A percentile compares a stretch with the other conserved stretches of the same genome.
phyloP scores from a whole-genome alignment of 2,329 filamentous ascomycete genomes.

The Gnomoniopsis smithogilvyi region DNA sequence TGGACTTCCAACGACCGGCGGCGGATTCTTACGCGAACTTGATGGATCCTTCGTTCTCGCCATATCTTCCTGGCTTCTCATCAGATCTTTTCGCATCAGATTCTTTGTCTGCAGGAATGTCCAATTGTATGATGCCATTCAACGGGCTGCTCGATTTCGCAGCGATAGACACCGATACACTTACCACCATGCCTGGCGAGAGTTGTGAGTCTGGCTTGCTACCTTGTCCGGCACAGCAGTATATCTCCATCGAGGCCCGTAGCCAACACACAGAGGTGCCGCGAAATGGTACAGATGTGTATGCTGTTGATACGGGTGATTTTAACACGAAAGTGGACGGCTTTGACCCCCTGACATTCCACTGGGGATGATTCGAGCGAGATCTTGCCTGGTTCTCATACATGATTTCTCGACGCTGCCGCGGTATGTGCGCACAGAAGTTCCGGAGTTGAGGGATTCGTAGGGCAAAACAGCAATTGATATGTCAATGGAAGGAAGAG shows the following conservation, averaged over 20 bases:
- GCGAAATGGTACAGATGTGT: no score
- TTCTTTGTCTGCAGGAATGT: neutral
- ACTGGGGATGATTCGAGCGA: constrained; percentile 1
- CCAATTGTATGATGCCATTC: neutral
- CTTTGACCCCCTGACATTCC: neutral
- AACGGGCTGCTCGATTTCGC: neutral
- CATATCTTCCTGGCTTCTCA: neutral
- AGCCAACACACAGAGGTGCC: no score
- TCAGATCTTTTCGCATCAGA: constrained; percentile 7
- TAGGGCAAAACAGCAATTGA: neutral
- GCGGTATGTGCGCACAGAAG: neutral
- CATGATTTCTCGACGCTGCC: neutral
- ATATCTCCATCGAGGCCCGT: neutral
- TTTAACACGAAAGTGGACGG: neutral
- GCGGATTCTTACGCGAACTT: neutral
- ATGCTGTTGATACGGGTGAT: neutral
- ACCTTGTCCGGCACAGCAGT: neutral
- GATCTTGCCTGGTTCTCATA: neutral
- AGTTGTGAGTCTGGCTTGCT: neutral
- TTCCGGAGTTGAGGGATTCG: neutral
- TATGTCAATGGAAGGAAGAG: neutral
- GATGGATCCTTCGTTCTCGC: neutral
- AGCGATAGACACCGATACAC: neutral
- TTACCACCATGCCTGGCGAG: no score
- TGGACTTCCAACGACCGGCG: neutral